Evolutionary conservation across 371 early-diverging fungal genomes (phyloP), one percentile per base, ranked within the genome.

Genomic region (Apophysomyces trapeziformis): DNA sequence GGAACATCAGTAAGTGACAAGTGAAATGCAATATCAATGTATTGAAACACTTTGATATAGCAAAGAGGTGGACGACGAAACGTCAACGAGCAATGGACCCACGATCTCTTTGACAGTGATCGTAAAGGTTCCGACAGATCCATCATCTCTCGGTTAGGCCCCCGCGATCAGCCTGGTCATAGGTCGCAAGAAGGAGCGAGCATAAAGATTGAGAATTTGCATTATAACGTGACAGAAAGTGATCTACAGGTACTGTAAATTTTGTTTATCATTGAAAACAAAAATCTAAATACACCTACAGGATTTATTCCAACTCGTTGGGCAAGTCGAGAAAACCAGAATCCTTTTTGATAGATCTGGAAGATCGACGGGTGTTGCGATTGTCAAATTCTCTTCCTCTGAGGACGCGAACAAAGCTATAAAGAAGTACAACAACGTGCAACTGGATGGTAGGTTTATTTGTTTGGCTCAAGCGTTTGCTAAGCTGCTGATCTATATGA

Each of bases 251-350:
- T 75, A 72, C 41, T 44, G 18, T 38, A 16, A 38, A 38, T 38
- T 5, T 9, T 36, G n/a, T 5, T 11, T 9, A 68, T 71, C 54
- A 64, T 67, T 32, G 68, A 68, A 36, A 60, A 58, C 18, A 41
- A 36, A 7, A 72, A 70, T 2, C 73, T 73, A 46, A 39, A 61
- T 38, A 39, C 11, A 2, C 43, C 12, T 57, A 38, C 38, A 71
- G 69, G 79, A 82, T 45, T 63, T 82, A 14, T 82, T 82, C 46
- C 65, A 67, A 38, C 70, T 74, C 39, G 76, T 82, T n/a, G 79
- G 76, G 9, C 68, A 69, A 36, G 75, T 78, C 1, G 60, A 69
- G 44, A 76, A 65, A 16, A 70, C 77, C 6, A 60, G 67, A n/a
- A 62, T 79, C 13, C 56, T 60, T 1, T 80, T 74, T 67, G 83